Percentiles rank a stretch among this genome's conserved stretches.
Conservation (phyloP, 352 stramenopile species). For the Phytophthora megakarya region DNA sequence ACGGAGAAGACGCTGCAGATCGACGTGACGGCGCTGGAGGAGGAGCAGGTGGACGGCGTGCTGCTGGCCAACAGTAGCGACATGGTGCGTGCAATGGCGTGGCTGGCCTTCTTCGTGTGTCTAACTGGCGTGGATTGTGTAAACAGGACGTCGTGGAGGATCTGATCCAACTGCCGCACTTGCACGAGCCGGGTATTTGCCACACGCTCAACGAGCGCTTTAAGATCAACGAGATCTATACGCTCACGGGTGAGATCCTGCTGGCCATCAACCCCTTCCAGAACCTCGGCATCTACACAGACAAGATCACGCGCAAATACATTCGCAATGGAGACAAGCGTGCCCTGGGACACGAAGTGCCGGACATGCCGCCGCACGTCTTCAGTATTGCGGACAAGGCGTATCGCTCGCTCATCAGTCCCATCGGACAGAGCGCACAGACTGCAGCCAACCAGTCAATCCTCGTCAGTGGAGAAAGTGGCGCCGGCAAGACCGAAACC, state of each 20-base stretch:
- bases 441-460: constrained; percentile 88
- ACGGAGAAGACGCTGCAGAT: constrained; percentile 55
- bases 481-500: constrained; percentile 96
- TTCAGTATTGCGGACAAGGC: constrained; percentile 92
- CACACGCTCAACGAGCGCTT: constrained; percentile 93
- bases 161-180: constrained; percentile 92
- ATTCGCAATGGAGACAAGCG: constrained; percentile 83
- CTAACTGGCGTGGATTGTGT: constrained; percentile 1
- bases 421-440: constrained; percentile 41
- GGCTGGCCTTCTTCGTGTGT: constrained; percentile 2
- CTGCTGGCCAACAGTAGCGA: constrained; percentile 85
- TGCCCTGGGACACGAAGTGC: constrained; percentile 60
- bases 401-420: constrained; percentile 81
- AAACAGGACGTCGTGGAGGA: constrained; percentile 86
- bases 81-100: constrained; percentile 55
- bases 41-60: constrained; percentile 58
- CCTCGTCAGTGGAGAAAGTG: constrained; percentile 92
- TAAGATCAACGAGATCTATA: constrained; percentile 95
- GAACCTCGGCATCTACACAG: constrained; percentile 85
- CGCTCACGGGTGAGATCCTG: constrained; percentile 83
- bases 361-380: constrained; percentile 89
- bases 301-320: constrained; percentile 90
- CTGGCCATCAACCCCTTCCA: constrained; percentile 91
- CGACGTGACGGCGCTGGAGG: constrained; percentile 69
- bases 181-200: constrained; percentile 95